phyloP scores from a whole-genome alignment of 2,329 filamentous ascomycete species.

The Cadophora gregata region DNA sequence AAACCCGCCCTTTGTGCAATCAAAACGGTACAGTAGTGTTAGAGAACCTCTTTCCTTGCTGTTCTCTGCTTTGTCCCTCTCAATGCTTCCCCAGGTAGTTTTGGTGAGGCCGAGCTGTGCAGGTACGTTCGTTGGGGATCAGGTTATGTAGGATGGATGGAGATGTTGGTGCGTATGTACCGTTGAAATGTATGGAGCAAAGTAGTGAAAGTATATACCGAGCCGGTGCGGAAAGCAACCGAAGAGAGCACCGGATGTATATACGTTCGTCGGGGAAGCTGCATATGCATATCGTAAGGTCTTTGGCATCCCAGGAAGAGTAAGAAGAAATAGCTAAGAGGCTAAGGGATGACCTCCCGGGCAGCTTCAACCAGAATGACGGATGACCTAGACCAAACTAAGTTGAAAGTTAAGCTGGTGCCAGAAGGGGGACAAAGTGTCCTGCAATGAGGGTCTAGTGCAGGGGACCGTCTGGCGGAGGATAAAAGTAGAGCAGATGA shows the following conservation, averaged over 20 bases:
- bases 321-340: not conserved
- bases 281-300: slow-evolving; percentile 20
- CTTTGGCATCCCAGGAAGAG: not conserved
- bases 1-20: slow-evolving; percentile 12
- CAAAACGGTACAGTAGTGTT: not conserved
- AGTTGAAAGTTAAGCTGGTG: not conserved
- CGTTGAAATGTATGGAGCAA: slow-evolving; percentile 1
- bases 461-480: not conserved
- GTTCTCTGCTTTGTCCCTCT: slow-evolving; percentile 2
- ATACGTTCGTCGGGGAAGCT: slow-evolving; percentile 25
- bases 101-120: slow-evolving; percentile 1
- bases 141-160: slow-evolving; percentile 3
- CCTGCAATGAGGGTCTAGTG: not conserved
- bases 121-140: slow-evolving; percentile 1
- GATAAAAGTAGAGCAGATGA: not conserved
- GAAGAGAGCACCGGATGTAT: slow-evolving; percentile 21
- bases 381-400: not conserved
- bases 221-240: slow-evolving; percentile 18
- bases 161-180: slow-evolving; percentile 1
- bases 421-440: slow-evolving; percentile 6
- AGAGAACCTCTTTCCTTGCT: slow-evolving; percentile 5
- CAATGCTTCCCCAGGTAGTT: not conserved
- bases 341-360: not conserved
- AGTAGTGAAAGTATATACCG: slow-evolving; percentile 2
- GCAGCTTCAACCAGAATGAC: not conserved